Evolutionary conservation across 2,329 filamentous ascomycete genomes (phyloP).

Genomic region (Pseudovirgaria hyperparasitica): DNA sequence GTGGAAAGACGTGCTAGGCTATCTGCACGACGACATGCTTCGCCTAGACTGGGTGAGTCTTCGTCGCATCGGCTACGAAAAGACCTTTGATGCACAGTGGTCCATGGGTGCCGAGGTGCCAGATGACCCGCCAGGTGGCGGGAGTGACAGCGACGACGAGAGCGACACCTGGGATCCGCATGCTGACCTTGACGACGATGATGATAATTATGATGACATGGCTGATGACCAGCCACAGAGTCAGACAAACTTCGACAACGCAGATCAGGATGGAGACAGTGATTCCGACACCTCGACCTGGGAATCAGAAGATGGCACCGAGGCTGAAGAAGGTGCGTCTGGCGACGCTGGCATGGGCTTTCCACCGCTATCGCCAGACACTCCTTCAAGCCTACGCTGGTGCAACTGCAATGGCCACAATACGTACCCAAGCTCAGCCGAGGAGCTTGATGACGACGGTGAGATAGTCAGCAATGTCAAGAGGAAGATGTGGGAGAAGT

Average conservation of each 20-base stretch:
- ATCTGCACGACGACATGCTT: constrained; percentile 43
- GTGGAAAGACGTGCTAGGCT: constrained; percentile 48
- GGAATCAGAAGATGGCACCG: constrained; percentile 14
- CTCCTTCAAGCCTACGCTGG: constrained; percentile 33
- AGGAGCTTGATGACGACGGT: constrained; percentile 37
- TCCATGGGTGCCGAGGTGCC: constrained; percentile 35
- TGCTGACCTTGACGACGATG: constrained; percentile 15
- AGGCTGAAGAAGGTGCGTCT: constrained; percentile 22
- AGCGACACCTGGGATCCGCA: constrained; percentile 21
- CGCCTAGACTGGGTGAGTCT: constrained; percentile 50
- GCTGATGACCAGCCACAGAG: constrained; percentile 17
- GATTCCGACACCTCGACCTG: constrained; percentile 20
- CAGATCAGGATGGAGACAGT: constrained; percentile 3
- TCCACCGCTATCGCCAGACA: constrained; percentile 31
- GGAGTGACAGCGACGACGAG: constrained; percentile 31
- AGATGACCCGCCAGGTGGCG: constrained; percentile 28
- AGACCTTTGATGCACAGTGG: constrained; percentile 37
- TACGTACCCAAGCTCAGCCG: constrained; percentile 26
- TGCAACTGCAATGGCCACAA: constrained; percentile 29
- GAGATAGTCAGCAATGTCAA: constrained; percentile 32
- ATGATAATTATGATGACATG: constrained; percentile 19
- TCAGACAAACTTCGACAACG: constrained; percentile 5
- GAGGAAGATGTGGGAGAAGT: constrained; percentile 43
- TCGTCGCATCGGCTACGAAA: constrained; percentile 47
- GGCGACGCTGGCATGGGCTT: constrained; percentile 32